Conservation (phyloP, 495 filamentous ascomycete genomes). For the Trichoderma parareesei region DNA sequence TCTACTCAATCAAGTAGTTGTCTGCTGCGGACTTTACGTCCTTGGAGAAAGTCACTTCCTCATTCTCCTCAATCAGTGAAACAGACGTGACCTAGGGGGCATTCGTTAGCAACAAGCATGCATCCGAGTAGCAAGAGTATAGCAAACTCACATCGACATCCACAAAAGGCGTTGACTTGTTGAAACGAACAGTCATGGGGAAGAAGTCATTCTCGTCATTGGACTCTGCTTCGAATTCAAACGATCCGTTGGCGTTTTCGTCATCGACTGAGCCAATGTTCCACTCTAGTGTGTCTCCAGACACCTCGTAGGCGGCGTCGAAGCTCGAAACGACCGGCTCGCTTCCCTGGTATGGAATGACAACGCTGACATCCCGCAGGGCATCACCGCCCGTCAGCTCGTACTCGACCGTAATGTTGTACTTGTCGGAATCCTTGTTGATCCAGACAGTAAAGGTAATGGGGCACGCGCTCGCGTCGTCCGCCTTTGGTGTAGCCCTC, state of each 20-base stretch:
- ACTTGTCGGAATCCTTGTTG: slow-evolving; percentile 72
- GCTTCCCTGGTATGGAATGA: slow-evolving; percentile 71
- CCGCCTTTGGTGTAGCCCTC: slow-evolving; percentile 64
- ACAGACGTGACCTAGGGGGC: slow-evolving; percentile 56
- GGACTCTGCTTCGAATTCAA: slow-evolving; percentile 88
- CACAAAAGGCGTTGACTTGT: slow-evolving; percentile 76
- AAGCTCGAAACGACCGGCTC: slow-evolving; percentile 88
- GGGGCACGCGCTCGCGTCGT: slow-evolving; percentile 67
- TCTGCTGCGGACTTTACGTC: slow-evolving; percentile 82
- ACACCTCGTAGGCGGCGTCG: slow-evolving; percentile 88
- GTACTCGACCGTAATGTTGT: slow-evolving; percentile 85
- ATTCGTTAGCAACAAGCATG: slow-evolving; percentile 16
- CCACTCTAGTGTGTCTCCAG: slow-evolving; percentile 91
- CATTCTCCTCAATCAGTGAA: slow-evolving; percentile 66
- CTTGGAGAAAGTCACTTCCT: slow-evolving; percentile 80
- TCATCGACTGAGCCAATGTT: slow-evolving; percentile 75
- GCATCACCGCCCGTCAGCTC: slow-evolving; percentile 69
- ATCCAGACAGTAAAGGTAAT: slow-evolving; percentile 96
- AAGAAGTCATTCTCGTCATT: slow-evolving; percentile 87
- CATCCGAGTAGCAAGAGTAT: neutral
- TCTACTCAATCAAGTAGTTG: slow-evolving; percentile 68
- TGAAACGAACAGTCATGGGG: slow-evolving; percentile 88
- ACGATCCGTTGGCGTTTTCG: slow-evolving; percentile 70
- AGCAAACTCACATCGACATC: slow-evolving; percentile 73
- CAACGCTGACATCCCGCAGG: slow-evolving; percentile 75